Conservation (phyloP, 1,139 yeast genomes). For the Yamadazyma diospyri region DNA sequence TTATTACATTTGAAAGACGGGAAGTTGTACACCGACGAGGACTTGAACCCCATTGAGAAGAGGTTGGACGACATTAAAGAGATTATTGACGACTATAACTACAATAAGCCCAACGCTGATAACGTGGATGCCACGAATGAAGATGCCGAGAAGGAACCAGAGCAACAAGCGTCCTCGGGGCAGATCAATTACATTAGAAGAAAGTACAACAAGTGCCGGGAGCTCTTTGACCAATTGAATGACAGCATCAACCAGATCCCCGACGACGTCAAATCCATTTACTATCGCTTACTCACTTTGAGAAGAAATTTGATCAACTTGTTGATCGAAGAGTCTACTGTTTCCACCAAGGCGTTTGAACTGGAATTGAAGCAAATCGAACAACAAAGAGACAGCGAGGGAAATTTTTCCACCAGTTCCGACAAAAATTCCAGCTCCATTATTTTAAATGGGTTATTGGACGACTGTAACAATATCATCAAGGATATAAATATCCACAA, state of each 20-base stretch:
- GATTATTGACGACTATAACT: constrained; percentile 46
- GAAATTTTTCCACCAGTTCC: constrained; percentile 24
- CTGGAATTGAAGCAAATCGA: constrained; percentile 30
- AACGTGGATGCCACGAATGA: constrained; percentile 5
- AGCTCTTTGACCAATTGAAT: constrained; percentile 51
- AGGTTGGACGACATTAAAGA: constrained; percentile 65
- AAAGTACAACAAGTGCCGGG: constrained; percentile 57
- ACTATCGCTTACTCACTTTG: constrained; percentile 43
- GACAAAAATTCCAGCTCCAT: constrained; percentile 40
- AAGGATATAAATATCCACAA: constrained; percentile 65
- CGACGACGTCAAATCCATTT: constrained; percentile 46
- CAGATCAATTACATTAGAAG: constrained; percentile 56
- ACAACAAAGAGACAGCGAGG: constrained; percentile 30
- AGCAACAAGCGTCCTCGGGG: constrained; percentile 39
- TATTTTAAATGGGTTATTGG: constrained; percentile 68
- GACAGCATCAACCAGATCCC: constrained; percentile 55
- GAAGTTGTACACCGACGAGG: constrained; percentile 78
- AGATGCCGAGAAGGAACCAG: constrained; percentile 13
- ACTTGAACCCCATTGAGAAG: constrained; percentile 68
- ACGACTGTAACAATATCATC: constrained; percentile 75
- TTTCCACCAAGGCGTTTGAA: constrained; percentile 11
- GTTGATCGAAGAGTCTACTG: constrained; percentile 22
- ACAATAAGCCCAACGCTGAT: constrained; percentile 31
- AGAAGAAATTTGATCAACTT: constrained; percentile 33
- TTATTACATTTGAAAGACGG: constrained; percentile 79